Base-by-base conservation (phyloP, 1,284 basidiomycete genomes). In the Sporisorium graminicola region DNA sequence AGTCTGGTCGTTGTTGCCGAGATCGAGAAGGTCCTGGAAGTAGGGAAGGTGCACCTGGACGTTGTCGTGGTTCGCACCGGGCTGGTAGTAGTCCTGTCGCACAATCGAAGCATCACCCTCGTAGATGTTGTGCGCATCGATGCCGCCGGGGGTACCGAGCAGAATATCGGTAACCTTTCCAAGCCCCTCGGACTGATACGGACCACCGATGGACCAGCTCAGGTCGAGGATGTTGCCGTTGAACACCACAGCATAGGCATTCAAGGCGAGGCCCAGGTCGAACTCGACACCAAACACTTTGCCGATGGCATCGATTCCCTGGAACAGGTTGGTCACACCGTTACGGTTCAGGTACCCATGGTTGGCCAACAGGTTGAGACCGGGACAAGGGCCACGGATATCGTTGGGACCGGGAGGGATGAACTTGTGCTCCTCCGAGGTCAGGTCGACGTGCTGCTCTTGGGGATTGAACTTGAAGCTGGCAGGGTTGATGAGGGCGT, bases 371-470 rank as follows among this genome's bases (percentile, higher is more conserved):
- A 74, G 24, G 63, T 74, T 77, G 64, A 78, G 76, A 53, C 76
- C 78, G 44, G 77, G 78, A 49, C 78, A 80, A 35, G 76, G 77
- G 18, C 78, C 78, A 49, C 78, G 73, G 65, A 79, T 80, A 35
- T 80, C 78, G 46, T 58, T 64, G 14, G 77, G 66, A 16, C 73
- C 73, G 12, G 78, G 78, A 37, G 78, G 52, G 49, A 70, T 64
- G 58, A 73, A 80, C 67, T 79, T 69, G 73, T 80, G 78, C 65
- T 76, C 63, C 29, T 76, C 78, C 37, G 68, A 72, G 29, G 69
- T 68, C 10, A 79, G 61, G 56, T 76, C 73, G 31, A 80, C 53
- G 43, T 61, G 40, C 58, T 80, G 78, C 60, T 64, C 68, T 35
- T 77, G 9, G 5, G 50, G 62, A 43, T 80, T 65, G 66, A 58